Evolutionary conservation across 306 rosid genomes (phyloP).

Genomic region (Fagus crenata): DNA sequence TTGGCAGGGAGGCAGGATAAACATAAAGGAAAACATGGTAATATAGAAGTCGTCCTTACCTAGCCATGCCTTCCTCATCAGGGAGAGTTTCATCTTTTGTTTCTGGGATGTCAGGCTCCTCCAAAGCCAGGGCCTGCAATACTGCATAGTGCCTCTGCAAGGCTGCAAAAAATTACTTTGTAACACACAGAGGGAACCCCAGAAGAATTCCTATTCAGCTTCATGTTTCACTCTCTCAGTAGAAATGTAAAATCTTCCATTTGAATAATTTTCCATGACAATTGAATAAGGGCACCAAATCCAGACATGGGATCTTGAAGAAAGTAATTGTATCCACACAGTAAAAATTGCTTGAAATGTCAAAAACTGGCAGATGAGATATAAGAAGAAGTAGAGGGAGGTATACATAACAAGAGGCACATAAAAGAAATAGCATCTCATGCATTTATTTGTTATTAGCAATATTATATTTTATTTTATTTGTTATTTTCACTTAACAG

Average conservation of each 20-base stretch:
- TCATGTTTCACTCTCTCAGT: neutral
- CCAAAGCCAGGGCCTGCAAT: conserved; percentile 87
- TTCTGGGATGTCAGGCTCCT: conserved; percentile 82
- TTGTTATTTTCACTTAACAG: neutral
- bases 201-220: neutral
- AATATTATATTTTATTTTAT: neutral
- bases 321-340: neutral
- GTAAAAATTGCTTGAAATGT: neutral
- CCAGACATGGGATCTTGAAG: neutral
- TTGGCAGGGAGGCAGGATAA: conserved; percentile 11
- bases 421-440: neutral
- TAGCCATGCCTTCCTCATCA: conserved; percentile 88
- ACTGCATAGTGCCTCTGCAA: conserved; percentile 93
- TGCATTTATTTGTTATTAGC: neutral
- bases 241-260: neutral
- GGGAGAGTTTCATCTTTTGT: conserved; percentile 81
- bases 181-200: conserved; percentile 22
- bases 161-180: conserved; percentile 47
- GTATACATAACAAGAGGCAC: neutral
- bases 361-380: neutral
- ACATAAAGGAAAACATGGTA: conserved; percentile 11
- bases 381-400: neutral
- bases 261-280: neutral
- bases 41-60: conserved; percentile 40
- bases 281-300: neutral